Evolutionary conservation across 2,329 filamentous ascomycete species (phyloP).

Genomic region (Phoma sp.): DNA sequence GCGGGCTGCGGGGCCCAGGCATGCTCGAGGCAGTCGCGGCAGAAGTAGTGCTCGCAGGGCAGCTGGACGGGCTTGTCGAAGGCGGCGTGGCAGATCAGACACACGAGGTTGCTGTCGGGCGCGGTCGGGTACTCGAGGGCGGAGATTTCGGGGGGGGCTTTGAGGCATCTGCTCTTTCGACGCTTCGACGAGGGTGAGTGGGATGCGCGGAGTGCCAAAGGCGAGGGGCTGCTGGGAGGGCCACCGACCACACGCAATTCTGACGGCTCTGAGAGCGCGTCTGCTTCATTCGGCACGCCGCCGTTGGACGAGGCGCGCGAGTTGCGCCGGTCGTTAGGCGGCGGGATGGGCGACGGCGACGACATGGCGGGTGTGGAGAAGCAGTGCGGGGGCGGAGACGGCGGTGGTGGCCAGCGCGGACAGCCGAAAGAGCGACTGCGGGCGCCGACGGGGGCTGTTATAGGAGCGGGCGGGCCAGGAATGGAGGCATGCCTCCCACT

Average conservation of each 20-base stretch:
- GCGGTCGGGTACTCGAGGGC: conserved; percentile 64
- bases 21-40: conserved; percentile 62
- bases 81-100: conserved; percentile 69
- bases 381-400: conserved; percentile 14
- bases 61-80: conserved; percentile 66
- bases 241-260: conserved; percentile 47
- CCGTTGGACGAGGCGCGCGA: conserved; percentile 45
- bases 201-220: conserved; percentile 48
- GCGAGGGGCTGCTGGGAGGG: conserved; percentile 49
- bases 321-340: conserved; percentile 45
- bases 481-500: conserved; percentile 12
- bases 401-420: conserved; percentile 11
- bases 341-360: conserved; percentile 45
- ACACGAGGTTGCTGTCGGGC: conserved; percentile 68
- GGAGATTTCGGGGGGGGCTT: conserved; percentile 60
- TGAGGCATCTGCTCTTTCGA: conserved; percentile 43
- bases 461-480: conserved; percentile 13
- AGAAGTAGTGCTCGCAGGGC: conserved; percentile 71
- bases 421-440: conserved; percentile 3
- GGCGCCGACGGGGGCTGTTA: conserved; percentile 3
- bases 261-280: conserved; percentile 26
- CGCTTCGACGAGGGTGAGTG: conserved; percentile 48
- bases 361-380: conserved; percentile 35
- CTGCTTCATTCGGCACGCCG: conserved; percentile 29
- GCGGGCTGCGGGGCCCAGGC: conserved; percentile 43